These are phyloP conservation scores for Casuarina cunninghamiana DNA, from an alignment of 306 rosid species.

Conservation along the genomic window DNA sequence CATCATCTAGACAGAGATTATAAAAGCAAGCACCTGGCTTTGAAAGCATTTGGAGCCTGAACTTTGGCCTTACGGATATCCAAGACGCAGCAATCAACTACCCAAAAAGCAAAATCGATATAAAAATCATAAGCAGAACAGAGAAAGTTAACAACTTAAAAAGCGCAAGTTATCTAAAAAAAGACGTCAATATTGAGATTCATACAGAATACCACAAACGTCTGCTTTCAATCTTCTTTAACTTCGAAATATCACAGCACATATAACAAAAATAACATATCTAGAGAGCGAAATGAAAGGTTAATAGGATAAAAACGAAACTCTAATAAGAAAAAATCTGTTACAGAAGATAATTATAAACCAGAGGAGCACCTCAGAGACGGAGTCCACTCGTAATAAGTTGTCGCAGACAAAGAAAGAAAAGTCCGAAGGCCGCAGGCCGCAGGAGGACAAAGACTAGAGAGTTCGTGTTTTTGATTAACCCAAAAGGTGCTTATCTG, in stretches of 20 bases:
- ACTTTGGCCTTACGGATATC: background rate
- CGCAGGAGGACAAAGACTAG: background rate
- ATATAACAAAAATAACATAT: too few species aligned
- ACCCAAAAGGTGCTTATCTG: background rate
- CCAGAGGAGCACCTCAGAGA: background rate
- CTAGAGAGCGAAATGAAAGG: background rate
- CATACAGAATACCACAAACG: background rate
- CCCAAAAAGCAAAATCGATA: background rate
- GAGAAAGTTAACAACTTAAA: background rate
- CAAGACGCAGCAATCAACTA: background rate
- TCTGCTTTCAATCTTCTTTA: background rate
- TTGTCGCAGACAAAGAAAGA: background rate
- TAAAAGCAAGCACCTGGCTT: background rate
- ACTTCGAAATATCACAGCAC: background rate
- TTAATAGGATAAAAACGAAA: background rate
- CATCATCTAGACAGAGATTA: background rate
- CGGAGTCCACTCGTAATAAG: background rate
- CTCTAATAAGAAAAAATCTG: background rate
- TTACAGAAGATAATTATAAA: background rate
- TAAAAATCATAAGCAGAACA: background rate
- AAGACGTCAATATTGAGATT: background rate
- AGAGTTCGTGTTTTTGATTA: too few species aligned
- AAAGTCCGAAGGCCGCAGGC: background rate
- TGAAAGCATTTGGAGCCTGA: background rate
- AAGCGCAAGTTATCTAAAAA: background rate